phyloP scores from a whole-genome alignment of 2,329 filamentous ascomycete genomes.

The Sclerotinia subarctica region DNA sequence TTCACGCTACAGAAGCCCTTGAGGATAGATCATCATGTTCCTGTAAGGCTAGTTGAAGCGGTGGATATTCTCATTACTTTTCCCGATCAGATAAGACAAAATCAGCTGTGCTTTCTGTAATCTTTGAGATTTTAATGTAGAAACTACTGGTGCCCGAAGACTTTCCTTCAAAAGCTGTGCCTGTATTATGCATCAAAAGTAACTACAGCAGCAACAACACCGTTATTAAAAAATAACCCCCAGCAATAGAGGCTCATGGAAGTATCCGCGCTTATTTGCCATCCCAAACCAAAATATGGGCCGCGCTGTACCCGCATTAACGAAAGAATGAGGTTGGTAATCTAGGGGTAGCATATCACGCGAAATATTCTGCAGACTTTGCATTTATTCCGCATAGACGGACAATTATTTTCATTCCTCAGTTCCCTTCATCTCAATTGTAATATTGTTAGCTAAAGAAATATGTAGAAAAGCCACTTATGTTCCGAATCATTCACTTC shows the following conservation, averaged over 20 bases:
- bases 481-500: too few relatives aligned
- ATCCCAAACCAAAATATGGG: not conserved
- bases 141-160: too few relatives aligned
- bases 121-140: not conserved
- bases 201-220: not conserved
- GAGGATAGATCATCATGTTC: not conserved
- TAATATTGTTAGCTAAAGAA: not conserved
- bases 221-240: not conserved
- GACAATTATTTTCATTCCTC: not conserved
- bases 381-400: too few relatives aligned
- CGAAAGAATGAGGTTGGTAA: not conserved
- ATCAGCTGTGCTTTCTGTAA: not conserved
- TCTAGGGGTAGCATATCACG: not conserved
- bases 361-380: not conserved
- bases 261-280: not conserved
- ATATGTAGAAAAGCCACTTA: too few relatives aligned
- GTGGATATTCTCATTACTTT: not conserved
- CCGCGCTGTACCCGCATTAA: too few relatives aligned
- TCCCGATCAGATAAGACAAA: too few relatives aligned
- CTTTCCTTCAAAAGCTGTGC: too few relatives aligned
- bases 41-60: not conserved
- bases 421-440: rapidly evolving
- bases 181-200: not conserved
- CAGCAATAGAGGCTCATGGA: not conserved
- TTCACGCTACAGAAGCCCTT: not conserved